Percentiles rank a stretch among this genome's conserved stretches.
These are phyloP conservation scores for Phanerodontia chrysosporium DNA, from an alignment of 768 basidiomycete species.

Conservation along the genomic window DNA sequence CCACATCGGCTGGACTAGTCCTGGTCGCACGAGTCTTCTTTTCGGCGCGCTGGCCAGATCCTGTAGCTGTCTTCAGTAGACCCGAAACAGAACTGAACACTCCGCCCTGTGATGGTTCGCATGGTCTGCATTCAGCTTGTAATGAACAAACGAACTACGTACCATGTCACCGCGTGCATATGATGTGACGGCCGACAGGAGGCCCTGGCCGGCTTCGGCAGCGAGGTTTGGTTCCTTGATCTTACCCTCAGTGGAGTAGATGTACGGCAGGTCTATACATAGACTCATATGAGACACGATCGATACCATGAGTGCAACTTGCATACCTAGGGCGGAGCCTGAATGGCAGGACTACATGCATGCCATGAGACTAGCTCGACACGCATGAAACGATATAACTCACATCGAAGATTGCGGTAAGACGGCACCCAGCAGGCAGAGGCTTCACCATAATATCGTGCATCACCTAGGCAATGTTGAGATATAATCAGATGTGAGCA, in stretches of 20 bases:
- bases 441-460: conserved; percentile 46
- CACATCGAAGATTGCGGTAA: conserved; percentile 59
- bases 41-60: conserved; percentile 58
- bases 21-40: conserved; percentile 46
- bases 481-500: not conserved
- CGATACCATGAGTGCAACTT: not conserved
- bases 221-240: conserved; percentile 91
- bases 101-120: conserved; percentile 36
- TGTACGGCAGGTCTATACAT: conserved; percentile 33
- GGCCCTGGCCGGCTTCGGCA: conserved; percentile 81
- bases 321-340: conserved; percentile 40
- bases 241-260: conserved; percentile 93
- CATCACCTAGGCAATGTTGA: conserved; percentile 28
- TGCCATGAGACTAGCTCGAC: not conserved
- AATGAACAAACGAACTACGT: not conserved
- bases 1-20: conserved; percentile 87
- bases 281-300: not conserved
- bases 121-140: not conserved
- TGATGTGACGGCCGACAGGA: conserved; percentile 72
- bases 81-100: conserved; percentile 70
- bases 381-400: conserved; percentile 17
- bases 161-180: conserved; percentile 76
- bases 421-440: conserved; percentile 62
- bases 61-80: conserved; percentile 72
- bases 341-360: conserved; percentile 40